Evolutionary conservation across 805 yeast species (phyloP).

Genomic region (Cyberlindnera americana): DNA sequence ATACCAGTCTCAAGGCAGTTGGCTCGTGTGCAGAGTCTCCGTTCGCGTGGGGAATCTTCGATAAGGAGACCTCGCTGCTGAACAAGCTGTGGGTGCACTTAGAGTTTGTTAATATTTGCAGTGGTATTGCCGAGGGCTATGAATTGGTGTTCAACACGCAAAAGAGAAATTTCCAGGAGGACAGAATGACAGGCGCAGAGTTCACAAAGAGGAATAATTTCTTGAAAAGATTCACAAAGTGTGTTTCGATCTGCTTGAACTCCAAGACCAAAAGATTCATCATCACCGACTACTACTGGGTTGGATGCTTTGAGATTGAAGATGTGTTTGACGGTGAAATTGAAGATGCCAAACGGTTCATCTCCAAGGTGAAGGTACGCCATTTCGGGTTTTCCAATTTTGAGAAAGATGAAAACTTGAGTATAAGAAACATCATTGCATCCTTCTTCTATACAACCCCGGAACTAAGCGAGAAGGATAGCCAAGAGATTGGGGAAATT

Average conservation of each 20-base stretch:
- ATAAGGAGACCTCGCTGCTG: constrained; percentile 17
- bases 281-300: constrained; percentile 28
- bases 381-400: constrained; percentile 25
- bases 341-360: constrained; percentile 21
- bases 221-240: constrained; percentile 25
- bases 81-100: constrained; percentile 25
- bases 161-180: constrained; percentile 12
- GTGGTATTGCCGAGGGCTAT: constrained; percentile 28
- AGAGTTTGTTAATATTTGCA: constrained; percentile 21
- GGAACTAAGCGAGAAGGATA: constrained; percentile 1
- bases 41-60: constrained; percentile 24
- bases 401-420: constrained; percentile 18
- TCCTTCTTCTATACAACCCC: constrained; percentile 21
- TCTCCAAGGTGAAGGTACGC: constrained; percentile 25
- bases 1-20: constrained; percentile 22
- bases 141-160: constrained; percentile 22
- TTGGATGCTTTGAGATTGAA: constrained; percentile 26
- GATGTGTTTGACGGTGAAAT: constrained; percentile 26
- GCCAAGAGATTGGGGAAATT: constrained; percentile 7
- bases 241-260: constrained; percentile 28
- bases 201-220: constrained; percentile 26
- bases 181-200: constrained; percentile 19
- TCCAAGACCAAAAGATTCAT: constrained; percentile 25
- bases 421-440: constrained; percentile 25
- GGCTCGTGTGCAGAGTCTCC: constrained; percentile 24